A percentile compares a stretch with the other conserved stretches of the same genome.
Conservation (phyloP, 202 grass and related monocot genomes). For the Musa balbisiana region DNA sequence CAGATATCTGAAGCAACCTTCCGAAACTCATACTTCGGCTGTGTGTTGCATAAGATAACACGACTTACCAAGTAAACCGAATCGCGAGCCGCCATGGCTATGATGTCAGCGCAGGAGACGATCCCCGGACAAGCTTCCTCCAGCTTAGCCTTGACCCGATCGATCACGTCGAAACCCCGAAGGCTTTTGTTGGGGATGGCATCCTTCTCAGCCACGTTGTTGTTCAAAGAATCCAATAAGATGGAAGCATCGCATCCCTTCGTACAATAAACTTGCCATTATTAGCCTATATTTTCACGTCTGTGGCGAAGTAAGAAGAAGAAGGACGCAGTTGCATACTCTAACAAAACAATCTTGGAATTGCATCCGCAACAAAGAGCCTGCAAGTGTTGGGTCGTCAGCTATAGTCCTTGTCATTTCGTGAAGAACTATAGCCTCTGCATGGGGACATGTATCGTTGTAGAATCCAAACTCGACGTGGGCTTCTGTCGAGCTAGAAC, state of each 20-base stretch:
- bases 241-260: slow-evolving; percentile 27
- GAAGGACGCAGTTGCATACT: background rate
- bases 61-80: slow-evolving; percentile 14
- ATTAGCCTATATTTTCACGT: too few species aligned
- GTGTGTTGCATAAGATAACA: too few species aligned
- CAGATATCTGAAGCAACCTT: too few species aligned
- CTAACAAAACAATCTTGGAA: slow-evolving; percentile 70
- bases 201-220: slow-evolving; percentile 20
- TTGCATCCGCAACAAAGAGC: slow-evolving; percentile 36
- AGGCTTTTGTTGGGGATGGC: slow-evolving; percentile 12
- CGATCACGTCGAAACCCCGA: slow-evolving; percentile 22
- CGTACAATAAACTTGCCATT: background rate
- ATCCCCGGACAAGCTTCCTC: slow-evolving; percentile 16
- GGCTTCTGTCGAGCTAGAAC: slow-evolving; percentile 1
- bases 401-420: slow-evolving; percentile 17
- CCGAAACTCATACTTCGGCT: too few species aligned
- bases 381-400: slow-evolving; percentile 29
- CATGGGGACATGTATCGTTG: slow-evolving; percentile 26
- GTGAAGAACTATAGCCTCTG: slow-evolving; percentile 28
- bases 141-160: slow-evolving; percentile 18
- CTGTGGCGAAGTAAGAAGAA: too few species aligned
- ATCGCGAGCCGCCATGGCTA: slow-evolving; percentile 21
- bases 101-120: slow-evolving; percentile 22
- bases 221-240: slow-evolving; percentile 7
- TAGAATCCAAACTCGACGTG: slow-evolving; percentile 34